Percentiles rank a stretch among this genome's conserved stretches.
Conservation (phyloP, 2,329 filamentous ascomycete species). For the Aspergillus texensis region DNA sequence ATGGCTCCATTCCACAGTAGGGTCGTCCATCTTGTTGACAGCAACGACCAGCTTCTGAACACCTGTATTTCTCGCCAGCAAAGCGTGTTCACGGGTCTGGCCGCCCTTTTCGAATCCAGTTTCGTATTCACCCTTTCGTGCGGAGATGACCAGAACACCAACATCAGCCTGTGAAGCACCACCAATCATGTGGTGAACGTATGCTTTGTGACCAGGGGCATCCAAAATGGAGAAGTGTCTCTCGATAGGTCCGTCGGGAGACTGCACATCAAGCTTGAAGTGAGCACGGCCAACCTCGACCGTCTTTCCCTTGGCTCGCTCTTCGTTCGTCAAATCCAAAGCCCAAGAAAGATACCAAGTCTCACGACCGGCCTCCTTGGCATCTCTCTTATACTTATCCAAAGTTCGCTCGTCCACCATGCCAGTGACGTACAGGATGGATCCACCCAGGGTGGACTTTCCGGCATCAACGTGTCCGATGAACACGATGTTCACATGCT, state of each 20-base stretch:
- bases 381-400: conserved; percentile 97
- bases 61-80: conserved; percentile 96
- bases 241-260: conserved; percentile 64
- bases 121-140: conserved; percentile 97
- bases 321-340: conserved; percentile 94
- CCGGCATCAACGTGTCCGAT: conserved; percentile 98
- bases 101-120: conserved; percentile 97
- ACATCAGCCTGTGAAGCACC: conserved; percentile 92
- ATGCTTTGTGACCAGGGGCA: conserved; percentile 96
- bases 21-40: conserved; percentile 99
- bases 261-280: conserved; percentile 72
- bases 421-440: conserved; percentile 88
- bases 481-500: conserved; percentile 93
- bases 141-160: conserved; percentile 92
- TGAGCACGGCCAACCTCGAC: conserved; percentile 95
- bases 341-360: conserved; percentile 99
- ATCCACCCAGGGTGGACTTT: conserved; percentile 93
- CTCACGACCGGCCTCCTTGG: conserved; percentile 93
- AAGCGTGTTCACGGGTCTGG: conserved; percentile 95
- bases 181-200: conserved; percentile 97
- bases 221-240: conserved; percentile 95
- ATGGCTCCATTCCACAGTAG: conserved; percentile 93
- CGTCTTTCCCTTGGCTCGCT: conserved; percentile 94
- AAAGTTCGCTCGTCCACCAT: conserved; percentile 99
- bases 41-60: conserved; percentile 94